Conservation (phyloP, 164 flowering plant genomes). For the Echeveria elegans region DNA sequence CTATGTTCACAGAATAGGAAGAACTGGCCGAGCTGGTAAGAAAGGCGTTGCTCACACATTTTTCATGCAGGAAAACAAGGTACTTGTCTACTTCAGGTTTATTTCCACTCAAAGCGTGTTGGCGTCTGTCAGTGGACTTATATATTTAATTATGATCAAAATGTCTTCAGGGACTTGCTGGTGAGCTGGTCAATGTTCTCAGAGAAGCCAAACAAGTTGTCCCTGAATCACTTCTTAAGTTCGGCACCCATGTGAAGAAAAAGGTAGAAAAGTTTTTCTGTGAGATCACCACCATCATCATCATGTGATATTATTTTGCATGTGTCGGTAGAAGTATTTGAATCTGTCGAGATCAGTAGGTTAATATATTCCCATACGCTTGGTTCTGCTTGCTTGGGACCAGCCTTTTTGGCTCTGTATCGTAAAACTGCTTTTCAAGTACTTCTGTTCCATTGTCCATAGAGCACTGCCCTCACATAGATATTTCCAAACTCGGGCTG, state of each 20-base stretch:
- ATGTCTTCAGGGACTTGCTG: conserved; percentile 68
- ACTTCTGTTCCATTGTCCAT: background rate
- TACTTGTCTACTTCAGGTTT: conserved; percentile 12
- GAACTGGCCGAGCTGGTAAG: conserved; percentile 98
- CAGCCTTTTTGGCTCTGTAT: background rate
- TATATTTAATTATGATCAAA: background rate
- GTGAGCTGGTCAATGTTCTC: conserved; percentile 93
- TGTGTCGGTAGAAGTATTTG: background rate
- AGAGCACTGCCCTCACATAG: background rate
- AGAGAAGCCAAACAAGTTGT: conserved; percentile 85
- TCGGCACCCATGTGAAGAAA: conserved; percentile 96
- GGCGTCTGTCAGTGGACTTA: background rate
- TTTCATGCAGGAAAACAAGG: conserved; percentile 90
- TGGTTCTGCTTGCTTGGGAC: background rate
- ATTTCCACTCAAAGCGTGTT: background rate
- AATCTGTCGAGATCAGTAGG: background rate
- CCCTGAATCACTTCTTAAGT: conserved; percentile 63
- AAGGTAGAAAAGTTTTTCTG: conserved; percentile 40
- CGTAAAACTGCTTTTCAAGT: no score
- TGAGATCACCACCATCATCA: background rate
- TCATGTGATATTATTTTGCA: background rate
- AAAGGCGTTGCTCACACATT: conserved; percentile 97
- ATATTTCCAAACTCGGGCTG: no score
- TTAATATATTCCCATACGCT: background rate
- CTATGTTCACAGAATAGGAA: conserved; percentile 95